phyloP scores from a whole-genome alignment of 306 rosid species.

The Medicago ruthenica region DNA sequence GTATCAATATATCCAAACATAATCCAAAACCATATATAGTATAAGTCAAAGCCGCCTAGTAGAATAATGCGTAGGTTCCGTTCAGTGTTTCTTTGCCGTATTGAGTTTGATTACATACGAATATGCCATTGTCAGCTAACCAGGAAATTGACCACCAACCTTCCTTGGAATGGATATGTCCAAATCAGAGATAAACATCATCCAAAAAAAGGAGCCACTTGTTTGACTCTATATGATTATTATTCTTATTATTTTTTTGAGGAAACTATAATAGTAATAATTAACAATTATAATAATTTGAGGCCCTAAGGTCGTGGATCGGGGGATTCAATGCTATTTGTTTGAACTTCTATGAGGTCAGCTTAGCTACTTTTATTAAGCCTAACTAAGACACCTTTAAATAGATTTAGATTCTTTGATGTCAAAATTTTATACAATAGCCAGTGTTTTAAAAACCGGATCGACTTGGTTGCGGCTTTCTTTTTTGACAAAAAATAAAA shows the following conservation, averaged over 20 bases:
- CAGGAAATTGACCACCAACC: neutral
- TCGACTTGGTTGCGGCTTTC: too few relatives aligned
- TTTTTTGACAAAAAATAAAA: too few relatives aligned
- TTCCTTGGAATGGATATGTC: neutral
- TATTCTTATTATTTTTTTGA: too few relatives aligned
- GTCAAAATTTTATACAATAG: too few relatives aligned
- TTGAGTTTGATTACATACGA: neutral
- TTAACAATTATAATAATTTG: too few relatives aligned
- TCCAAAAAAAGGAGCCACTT: constrained; percentile 1
- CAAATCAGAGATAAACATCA: neutral
- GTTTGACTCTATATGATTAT: constrained; percentile 37
- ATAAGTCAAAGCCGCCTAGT: constrained; percentile 30
- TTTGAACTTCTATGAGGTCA: neutral
- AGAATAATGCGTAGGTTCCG: neutral
- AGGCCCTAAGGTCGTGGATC: neutral
- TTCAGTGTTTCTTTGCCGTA: neutral
- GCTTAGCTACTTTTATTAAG: too few relatives aligned
- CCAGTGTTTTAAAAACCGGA: too few relatives aligned
- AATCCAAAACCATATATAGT: neutral
- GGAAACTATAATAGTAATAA: too few relatives aligned
- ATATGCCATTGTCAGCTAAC: neutral
- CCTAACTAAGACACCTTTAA: too few relatives aligned
- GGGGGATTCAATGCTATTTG: neutral
- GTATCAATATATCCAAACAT: too few relatives aligned
- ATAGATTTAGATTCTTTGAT: too few relatives aligned